phyloP scores from a whole-genome alignment of 352 stramenopile species.

The Globisporangium solare region DNA sequence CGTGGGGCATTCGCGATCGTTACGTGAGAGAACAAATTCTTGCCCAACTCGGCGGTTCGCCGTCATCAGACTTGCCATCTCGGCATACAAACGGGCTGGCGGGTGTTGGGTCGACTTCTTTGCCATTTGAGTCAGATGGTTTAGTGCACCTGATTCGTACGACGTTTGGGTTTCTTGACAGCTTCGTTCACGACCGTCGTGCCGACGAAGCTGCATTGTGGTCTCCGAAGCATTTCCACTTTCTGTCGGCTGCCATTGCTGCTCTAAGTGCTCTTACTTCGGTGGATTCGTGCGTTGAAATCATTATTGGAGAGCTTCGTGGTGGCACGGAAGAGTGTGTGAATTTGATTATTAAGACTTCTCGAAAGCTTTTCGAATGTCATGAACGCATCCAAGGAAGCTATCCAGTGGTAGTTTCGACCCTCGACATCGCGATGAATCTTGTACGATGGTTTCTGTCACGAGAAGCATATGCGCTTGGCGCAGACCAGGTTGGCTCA shows the following conservation, averaged over 20 bases:
- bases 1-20: slow-evolving; percentile 55
- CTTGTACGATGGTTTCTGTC: slow-evolving; percentile 56
- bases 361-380: slow-evolving; percentile 59
- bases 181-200: slow-evolving; percentile 39
- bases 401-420: slow-evolving; percentile 48
- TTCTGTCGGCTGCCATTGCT: slow-evolving; percentile 36
- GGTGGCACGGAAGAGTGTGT: slow-evolving; percentile 51
- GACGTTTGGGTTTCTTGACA: slow-evolving; percentile 46
- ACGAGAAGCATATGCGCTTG: slow-evolving; percentile 31
- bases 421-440: slow-evolving; percentile 50
- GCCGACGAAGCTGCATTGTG: slow-evolving; percentile 20
- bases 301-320: slow-evolving; percentile 44
- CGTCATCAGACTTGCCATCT: slow-evolving; percentile 5
- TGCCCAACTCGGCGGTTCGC: slow-evolving; percentile 20
- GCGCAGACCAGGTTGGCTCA: slow-evolving; percentile 7
- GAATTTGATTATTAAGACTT: slow-evolving; percentile 42
- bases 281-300: slow-evolving; percentile 25
- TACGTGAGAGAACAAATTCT: slow-evolving; percentile 52
- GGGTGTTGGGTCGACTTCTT: background rate
- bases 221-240: slow-evolving; percentile 33
- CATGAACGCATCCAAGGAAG: slow-evolving; percentile 43
- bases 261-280: slow-evolving; percentile 38
- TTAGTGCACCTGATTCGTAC: slow-evolving; percentile 46
- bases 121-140: slow-evolving; percentile 31
- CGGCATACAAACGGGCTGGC: background rate